Evolutionary conservation across 2,329 filamentous ascomycete species (phyloP).

Genomic region (Sporothrix pallida): DNA sequence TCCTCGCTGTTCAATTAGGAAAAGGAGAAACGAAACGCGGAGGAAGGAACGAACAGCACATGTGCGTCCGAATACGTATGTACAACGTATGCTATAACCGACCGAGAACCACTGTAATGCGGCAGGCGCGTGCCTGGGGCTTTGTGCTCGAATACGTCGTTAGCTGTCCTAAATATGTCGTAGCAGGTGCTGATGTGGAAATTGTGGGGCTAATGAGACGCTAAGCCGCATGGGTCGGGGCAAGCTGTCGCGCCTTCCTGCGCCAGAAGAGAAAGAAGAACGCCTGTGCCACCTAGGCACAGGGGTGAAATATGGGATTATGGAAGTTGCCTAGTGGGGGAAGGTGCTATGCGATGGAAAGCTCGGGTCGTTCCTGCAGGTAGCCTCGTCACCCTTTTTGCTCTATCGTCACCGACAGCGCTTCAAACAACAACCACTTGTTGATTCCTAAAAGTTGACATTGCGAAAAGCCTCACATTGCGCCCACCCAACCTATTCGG

Average conservation of each 20-base stretch:
- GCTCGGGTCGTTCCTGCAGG: conserved; percentile 33
- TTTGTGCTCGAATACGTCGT: background rate
- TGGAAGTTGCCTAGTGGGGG: conserved; percentile 31
- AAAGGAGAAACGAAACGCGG: conserved; percentile 31
- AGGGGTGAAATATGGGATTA: background rate
- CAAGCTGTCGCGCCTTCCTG: conserved; percentile 28
- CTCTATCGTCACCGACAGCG: conserved; percentile 9
- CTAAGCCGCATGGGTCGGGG: conserved; percentile 21
- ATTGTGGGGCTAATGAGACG: conserved; percentile 10
- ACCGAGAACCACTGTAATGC: conserved; percentile 22
- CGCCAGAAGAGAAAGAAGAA: background rate
- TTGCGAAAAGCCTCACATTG: conserved; percentile 17
- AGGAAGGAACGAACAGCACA: conserved; percentile 23
- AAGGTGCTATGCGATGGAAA: conserved; percentile 27
- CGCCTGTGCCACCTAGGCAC: conserved; percentile 3
- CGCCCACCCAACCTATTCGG: background rate
- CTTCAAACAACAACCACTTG: background rate
- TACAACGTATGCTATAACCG: conserved; percentile 7
- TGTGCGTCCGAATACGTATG: conserved; percentile 29
- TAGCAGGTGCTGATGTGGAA: background rate
- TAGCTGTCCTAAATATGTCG: conserved; percentile 25
- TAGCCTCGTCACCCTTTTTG: conserved; percentile 35
- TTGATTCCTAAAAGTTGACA: conserved; percentile 19
- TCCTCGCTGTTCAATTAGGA: conserved; percentile 10
- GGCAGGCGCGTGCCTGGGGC: conserved; percentile 5